A percentile compares a stretch with the other conserved stretches of the same genome.
Evolutionary conservation across 805 yeast genomes (phyloP).

Genomic region (Candida glaebosa): DNA sequence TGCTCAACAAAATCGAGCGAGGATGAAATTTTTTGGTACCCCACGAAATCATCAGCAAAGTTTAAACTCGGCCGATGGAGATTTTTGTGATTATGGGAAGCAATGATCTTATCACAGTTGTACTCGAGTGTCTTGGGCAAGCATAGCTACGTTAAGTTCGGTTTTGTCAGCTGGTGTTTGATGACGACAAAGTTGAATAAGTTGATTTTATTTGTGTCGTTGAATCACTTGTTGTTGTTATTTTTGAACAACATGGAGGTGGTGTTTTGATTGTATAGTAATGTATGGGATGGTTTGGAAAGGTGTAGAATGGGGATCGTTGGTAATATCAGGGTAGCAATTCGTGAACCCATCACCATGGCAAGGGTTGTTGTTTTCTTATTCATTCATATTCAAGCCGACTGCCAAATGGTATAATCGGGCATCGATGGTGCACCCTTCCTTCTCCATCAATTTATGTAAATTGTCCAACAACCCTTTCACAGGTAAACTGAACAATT

Average conservation of each 20-base stretch:
- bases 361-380: too few species aligned
- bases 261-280: too few species aligned
- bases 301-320: too few species aligned
- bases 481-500: slow-evolving; percentile 74
- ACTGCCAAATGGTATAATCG: slow-evolving; percentile 82
- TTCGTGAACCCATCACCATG: background rate
- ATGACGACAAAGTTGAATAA: background rate
- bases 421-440: slow-evolving; percentile 83
- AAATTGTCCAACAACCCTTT: slow-evolving; percentile 53
- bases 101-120: background rate
- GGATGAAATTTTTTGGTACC: background rate
- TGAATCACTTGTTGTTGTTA: background rate
- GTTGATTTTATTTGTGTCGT: background rate
- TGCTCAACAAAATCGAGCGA: background rate
- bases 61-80: background rate
- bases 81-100: background rate
- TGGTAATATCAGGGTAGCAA: too few species aligned
- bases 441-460: slow-evolving; percentile 41
- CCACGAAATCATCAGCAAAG: background rate
- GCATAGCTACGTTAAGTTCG: background rate
- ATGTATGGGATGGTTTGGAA: too few species aligned
- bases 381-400: slow-evolving; percentile 52
- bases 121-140: background rate
- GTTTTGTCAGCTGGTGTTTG: background rate
- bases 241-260: background rate